phyloP scores from a whole-genome alignment of 192 early-diverging fungal genomes.

The Funneliformis mosseae region DNA sequence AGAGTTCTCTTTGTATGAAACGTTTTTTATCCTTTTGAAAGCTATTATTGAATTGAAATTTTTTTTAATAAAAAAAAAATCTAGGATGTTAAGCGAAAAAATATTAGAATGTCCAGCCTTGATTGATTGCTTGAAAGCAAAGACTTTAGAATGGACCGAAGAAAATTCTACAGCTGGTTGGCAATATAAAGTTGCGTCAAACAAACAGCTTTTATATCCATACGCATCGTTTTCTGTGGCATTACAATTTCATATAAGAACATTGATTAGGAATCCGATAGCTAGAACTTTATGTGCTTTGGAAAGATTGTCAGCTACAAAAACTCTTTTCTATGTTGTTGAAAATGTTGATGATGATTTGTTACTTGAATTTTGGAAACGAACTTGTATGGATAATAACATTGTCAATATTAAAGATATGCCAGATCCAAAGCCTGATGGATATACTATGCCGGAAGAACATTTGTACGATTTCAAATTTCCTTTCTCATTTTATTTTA shows the following conservation, averaged over 20 bases:
- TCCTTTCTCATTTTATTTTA: conserved; percentile 31
- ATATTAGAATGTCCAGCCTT: background rate
- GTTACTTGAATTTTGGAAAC: conserved; percentile 29
- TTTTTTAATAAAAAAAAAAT: too few relatives aligned
- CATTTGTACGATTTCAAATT: conserved; percentile 3
- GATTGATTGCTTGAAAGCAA: background rate
- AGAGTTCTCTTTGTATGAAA: background rate
- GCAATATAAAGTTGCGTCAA: conserved; percentile 30
- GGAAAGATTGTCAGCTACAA: conserved; percentile 3
- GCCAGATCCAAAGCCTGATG: conserved; percentile 25
- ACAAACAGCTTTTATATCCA: conserved; percentile 7
- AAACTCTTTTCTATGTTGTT: conserved; percentile 3
- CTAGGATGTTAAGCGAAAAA: background rate
- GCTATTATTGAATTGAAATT: too few relatives aligned
- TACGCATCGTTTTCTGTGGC: conserved; percentile 29
- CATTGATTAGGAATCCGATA: conserved; percentile 14
- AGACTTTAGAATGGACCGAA: conserved; percentile 12
- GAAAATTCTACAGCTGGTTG: background rate
- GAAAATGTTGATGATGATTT: background rate
- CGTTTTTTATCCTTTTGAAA: background rate
- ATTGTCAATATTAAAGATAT: conserved; percentile 8
- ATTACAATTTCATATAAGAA: conserved; percentile 10
- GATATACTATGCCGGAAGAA: background rate
- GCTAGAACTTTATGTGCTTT: conserved; percentile 24
- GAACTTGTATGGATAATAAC: conserved; percentile 1